phyloP scores from a whole-genome alignment of 192 early-diverging fungal genomes.

The Backusella macrospora region DNA sequence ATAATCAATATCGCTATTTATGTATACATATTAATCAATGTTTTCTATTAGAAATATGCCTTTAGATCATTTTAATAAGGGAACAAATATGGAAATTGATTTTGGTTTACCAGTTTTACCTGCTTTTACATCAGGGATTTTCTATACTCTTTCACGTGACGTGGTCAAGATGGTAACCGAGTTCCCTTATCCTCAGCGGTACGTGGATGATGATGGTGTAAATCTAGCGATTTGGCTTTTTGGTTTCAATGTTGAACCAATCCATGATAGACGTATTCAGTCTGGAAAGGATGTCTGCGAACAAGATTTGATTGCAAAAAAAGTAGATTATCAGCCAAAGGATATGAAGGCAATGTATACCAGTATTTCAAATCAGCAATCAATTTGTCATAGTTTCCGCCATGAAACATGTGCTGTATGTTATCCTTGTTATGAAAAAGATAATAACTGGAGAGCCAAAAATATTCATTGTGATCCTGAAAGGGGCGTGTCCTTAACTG shows the following conservation, averaged over 20 bases:
- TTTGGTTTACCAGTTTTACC: slow-evolving; percentile 58
- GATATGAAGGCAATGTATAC: slow-evolving; percentile 54
- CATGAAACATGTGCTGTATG: slow-evolving; percentile 50
- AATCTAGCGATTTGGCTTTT: slow-evolving; percentile 63
- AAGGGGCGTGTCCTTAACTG: slow-evolving; percentile 49
- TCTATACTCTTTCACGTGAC: slow-evolving; percentile 58
- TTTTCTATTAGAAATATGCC: slow-evolving; percentile 52
- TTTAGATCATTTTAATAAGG: slow-evolving; percentile 44
- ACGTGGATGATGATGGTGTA: slow-evolving; percentile 51
- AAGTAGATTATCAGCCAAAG: slow-evolving; percentile 13
- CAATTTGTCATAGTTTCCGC: slow-evolving; percentile 48
- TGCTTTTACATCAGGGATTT: slow-evolving; percentile 55
- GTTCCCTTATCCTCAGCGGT: slow-evolving; percentile 48
- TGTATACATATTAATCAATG: neutral
- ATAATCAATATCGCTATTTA: neutral
- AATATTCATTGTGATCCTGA: slow-evolving; percentile 53
- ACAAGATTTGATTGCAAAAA: slow-evolving; percentile 60
- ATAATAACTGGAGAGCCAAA: slow-evolving; percentile 51
- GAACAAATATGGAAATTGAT: slow-evolving; percentile 41
- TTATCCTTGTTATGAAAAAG: slow-evolving; percentile 55
- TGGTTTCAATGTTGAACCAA: slow-evolving; percentile 52
- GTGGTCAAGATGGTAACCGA: slow-evolving; percentile 45
- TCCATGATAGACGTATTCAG: slow-evolving; percentile 60
- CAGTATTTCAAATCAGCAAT: slow-evolving; percentile 46
- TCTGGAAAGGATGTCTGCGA: slow-evolving; percentile 55